Conservation (phyloP, 208 protist genomes). For the Porcisia deanei region DNA sequence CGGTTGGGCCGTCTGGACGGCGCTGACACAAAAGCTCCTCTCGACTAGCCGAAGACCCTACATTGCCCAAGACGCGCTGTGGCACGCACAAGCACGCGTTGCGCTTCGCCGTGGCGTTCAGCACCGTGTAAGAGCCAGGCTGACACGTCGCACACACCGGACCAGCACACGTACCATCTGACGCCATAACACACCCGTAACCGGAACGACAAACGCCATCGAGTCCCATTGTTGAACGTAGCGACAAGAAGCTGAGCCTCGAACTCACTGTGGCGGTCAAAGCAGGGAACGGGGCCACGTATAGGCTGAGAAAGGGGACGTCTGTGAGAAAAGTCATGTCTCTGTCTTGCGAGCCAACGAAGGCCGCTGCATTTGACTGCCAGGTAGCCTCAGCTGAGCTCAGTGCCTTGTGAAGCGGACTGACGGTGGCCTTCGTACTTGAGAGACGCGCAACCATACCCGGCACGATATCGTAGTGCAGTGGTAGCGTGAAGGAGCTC, state of each 20-base stretch:
- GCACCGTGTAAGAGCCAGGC: conserved; percentile 15
- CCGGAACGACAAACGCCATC: conserved; percentile 27
- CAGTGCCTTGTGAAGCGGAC: conserved; percentile 10
- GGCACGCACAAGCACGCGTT: conserved; percentile 26
- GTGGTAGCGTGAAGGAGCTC: conserved; percentile 2
- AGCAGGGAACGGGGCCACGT: not conserved
- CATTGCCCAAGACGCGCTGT: conserved; percentile 2
- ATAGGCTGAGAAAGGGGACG: conserved; percentile 1
- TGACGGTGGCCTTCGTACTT: not conserved
- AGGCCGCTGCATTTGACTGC: not conserved
- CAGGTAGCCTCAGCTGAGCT: conserved; percentile 13
- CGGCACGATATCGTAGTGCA: conserved; percentile 29
- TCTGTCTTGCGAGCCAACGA: not conserved
- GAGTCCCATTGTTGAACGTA: conserved; percentile 5
- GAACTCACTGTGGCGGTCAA: conserved; percentile 22
- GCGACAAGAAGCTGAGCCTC: conserved; percentile 4
- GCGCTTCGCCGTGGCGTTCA: conserved; percentile 12
- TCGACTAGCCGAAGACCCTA: not conserved
- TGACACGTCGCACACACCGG: conserved; percentile 8
- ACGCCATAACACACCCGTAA: not conserved
- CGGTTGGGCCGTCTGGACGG: conserved; percentile 4
- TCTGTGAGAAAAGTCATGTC: conserved; percentile 8
- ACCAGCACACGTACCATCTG: not conserved
- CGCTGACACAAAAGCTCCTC: not conserved
- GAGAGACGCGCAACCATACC: conserved; percentile 27